Percentiles rank a stretch among this genome's conserved stretches.
Conservation (phyloP, 2,329 filamentous ascomycete species). For the Cordyceps militaris region DNA sequence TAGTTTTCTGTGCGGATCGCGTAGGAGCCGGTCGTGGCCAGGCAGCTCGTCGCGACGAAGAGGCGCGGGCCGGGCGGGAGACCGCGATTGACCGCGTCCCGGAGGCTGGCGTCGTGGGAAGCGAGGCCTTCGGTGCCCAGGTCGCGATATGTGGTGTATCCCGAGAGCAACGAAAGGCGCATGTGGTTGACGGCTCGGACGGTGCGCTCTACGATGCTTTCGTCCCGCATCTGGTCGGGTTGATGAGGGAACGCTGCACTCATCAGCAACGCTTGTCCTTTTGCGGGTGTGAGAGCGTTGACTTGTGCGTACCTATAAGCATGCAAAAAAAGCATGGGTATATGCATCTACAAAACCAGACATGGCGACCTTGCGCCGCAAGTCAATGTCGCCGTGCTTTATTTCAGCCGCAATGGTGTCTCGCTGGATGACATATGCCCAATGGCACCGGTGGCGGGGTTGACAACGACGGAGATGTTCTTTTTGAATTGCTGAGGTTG, state of each 20-base stretch:
- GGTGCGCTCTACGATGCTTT: conserved; percentile 49
- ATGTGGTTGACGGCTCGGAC: conserved; percentile 48
- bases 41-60: conserved; percentile 45
- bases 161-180: conserved; percentile 45
- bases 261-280: not conserved
- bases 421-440: conserved; percentile 25
- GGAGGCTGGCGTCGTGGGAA: conserved; percentile 42
- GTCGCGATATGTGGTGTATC: conserved; percentile 53
- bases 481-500: conserved; percentile 32
- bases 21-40: conserved; percentile 44
- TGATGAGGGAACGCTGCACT: conserved; percentile 30
- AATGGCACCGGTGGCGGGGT: conserved; percentile 34
- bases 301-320: conserved; percentile 32
- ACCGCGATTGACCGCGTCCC: conserved; percentile 48
- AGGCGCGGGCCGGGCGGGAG: conserved; percentile 47
- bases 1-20: conserved; percentile 41
- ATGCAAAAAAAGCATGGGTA: conserved; percentile 50
- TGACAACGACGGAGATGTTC: conserved; percentile 36
- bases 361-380: conserved; percentile 44
- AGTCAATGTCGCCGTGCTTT: conserved; percentile 38
- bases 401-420: conserved; percentile 19
- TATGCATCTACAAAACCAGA: conserved; percentile 49
- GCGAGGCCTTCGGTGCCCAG: conserved; percentile 46
- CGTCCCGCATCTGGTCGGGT: conserved; percentile 49
- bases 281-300: conserved; percentile 13